These are phyloP conservation scores for Neofusicoccum parvum DNA, from an alignment of 2,329 filamentous ascomycete species.

Conservation along the genomic window DNA sequence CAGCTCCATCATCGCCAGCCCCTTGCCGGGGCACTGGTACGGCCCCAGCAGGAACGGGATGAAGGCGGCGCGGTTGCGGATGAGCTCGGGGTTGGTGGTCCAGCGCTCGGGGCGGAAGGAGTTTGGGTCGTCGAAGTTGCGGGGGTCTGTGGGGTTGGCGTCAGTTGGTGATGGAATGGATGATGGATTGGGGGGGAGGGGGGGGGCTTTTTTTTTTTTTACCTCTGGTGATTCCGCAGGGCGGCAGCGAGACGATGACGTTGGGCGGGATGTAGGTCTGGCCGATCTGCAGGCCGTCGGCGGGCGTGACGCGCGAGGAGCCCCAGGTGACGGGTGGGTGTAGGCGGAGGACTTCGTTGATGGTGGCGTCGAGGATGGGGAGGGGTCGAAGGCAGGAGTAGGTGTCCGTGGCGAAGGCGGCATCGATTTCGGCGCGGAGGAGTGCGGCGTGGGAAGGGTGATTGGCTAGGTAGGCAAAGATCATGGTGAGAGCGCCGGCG, in stretches of 20 bases:
- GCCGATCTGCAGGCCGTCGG: constrained; percentile 41
- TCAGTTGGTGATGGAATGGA: neutral
- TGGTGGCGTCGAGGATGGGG: constrained; percentile 41
- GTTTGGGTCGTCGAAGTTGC: constrained; percentile 10
- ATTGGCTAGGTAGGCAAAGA: constrained; percentile 27
- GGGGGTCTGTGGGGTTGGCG: neutral
- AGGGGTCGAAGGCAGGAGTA: constrained; percentile 21
- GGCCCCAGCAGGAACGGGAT: constrained; percentile 6
- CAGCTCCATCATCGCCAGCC: constrained; percentile 18
- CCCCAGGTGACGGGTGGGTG: constrained; percentile 44
- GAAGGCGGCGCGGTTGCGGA: neutral
- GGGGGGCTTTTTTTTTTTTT: neutral
- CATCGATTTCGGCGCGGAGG: constrained; percentile 30
- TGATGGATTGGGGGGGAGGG: neutral
- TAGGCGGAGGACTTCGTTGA: constrained; percentile 47
- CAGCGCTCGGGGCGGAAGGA: constrained; percentile 15
- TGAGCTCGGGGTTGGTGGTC: neutral
- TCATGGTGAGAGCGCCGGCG: neutral
- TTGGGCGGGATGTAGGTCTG: constrained; percentile 37
- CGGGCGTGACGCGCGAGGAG: constrained; percentile 40
- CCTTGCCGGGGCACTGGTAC: constrained; percentile 12
- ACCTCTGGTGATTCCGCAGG: constrained; percentile 23
- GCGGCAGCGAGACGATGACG: constrained; percentile 27
- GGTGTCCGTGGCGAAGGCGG: constrained; percentile 23
- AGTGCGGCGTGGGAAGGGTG: constrained; percentile 26